Conservation (phyloP, 495 filamentous ascomycete genomes). For the Annulohypoxylon moriforme region DNA sequence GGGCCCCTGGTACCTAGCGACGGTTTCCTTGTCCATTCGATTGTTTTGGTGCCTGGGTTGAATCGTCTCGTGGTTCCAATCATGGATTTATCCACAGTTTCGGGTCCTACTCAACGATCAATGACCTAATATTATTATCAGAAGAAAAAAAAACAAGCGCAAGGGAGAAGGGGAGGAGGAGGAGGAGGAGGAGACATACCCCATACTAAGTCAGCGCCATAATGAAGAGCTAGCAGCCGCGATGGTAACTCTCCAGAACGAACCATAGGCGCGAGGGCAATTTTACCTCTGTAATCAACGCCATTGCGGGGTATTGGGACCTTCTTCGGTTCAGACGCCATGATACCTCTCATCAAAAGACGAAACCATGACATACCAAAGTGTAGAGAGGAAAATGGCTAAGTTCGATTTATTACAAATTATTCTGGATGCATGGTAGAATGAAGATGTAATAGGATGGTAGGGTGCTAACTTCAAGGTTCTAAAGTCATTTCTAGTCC, state of each 20-base stretch:
- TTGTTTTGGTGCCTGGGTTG: constrained; percentile 76
- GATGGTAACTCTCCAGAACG: constrained; percentile 93
- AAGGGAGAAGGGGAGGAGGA: neutral
- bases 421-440: neutral
- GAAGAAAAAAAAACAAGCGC: neutral
- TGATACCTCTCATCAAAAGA: constrained; percentile 52
- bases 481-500: neutral
- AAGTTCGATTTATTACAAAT: neutral
- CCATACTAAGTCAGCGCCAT: constrained; percentile 97
- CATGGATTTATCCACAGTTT: constrained; percentile 90
- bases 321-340: constrained; percentile 66
- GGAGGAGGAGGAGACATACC: constrained; percentile 58
- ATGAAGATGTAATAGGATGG: neutral
- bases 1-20: constrained; percentile 70
- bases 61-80: constrained; percentile 83
- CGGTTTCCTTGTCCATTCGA: constrained; percentile 84
- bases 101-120: constrained; percentile 69
- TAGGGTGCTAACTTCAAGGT: neutral
- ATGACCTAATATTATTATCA: neutral
- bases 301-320: constrained; percentile 88
- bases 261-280: constrained; percentile 98
- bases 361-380: constrained; percentile 40
- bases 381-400: neutral
- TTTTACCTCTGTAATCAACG: constrained; percentile 91
- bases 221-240: constrained; percentile 85